phyloP scores from a whole-genome alignment of 192 early-diverging fungal genomes.

The Spizellomyces sp. region DNA sequence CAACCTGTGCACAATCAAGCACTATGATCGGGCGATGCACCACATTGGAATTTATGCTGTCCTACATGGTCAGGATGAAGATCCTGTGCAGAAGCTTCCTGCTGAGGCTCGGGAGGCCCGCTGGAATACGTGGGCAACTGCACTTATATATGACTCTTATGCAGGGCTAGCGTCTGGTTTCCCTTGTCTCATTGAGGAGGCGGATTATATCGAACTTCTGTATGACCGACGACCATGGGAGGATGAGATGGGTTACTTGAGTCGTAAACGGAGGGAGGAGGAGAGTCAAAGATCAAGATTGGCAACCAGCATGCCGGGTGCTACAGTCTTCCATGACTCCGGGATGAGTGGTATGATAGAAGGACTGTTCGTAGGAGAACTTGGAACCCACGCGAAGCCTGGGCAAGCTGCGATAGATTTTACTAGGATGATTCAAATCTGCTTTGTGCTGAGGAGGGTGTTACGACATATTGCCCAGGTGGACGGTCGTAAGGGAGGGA shows the following conservation, averaged over 20 bases:
- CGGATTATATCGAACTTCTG: slow-evolving; percentile 8
- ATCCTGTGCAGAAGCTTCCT: neutral
- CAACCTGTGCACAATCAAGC: slow-evolving; percentile 8
- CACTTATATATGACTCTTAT: slow-evolving; percentile 14
- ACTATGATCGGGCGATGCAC: slow-evolving; percentile 12
- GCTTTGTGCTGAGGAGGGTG: slow-evolving; percentile 7
- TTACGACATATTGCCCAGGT: neutral
- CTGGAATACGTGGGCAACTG: slow-evolving; percentile 13
- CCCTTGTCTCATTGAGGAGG: slow-evolving; percentile 9
- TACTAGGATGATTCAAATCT: slow-evolving; percentile 13
- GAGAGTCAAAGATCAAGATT: neutral
- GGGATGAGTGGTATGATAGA: neutral
- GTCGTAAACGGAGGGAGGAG: neutral
- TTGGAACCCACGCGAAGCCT: neutral
- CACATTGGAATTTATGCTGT: neutral
- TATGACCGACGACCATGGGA: slow-evolving; percentile 33
- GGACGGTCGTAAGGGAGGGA: neutral
- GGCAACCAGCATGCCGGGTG: neutral
- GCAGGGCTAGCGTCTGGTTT: slow-evolving; percentile 12
- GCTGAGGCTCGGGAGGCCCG: slow-evolving; percentile 2
- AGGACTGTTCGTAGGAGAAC: neutral
- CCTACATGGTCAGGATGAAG: slow-evolving; percentile 5
- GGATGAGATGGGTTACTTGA: neutral
- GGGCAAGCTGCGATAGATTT: neutral
- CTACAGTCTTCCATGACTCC: slow-evolving; percentile 8